Base-by-base conservation (phyloP, 1,139 yeast species). In the Suhomyces terraborum region DNA sequence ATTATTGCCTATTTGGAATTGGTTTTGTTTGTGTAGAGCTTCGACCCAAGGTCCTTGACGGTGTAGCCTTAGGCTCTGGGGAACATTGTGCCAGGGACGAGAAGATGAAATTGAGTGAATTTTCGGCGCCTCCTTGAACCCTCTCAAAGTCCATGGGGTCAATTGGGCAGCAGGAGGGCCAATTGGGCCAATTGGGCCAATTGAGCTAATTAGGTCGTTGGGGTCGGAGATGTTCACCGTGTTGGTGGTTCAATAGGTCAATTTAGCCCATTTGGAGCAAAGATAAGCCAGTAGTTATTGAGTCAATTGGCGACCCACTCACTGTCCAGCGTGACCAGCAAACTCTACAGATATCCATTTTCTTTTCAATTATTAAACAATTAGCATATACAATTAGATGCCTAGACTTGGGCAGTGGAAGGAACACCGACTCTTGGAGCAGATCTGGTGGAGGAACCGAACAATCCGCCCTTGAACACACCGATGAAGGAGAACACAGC, bases 341-440 rank as follows among this genome's bases (percentile, higher is more conserved):
- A 10, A 6, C 2, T 3, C 21, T 29, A 29, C 32, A 19, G 10
- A 2, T 6, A 4, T 14, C 16, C 14, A 19, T 18, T n/a, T 29
- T 19, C 12, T 20, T 30, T 30, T 30, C 24, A 20, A 19, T 30
- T 19, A 28, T 30, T 30, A 30, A 30, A 30, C 32, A 30, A 30
- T 30, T 30, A 30, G 32, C 32, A 30, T 30, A 30, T 30, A 30
- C 32, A 30, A 18, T 30, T 18, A 19, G 13, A 16, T 14, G 32
- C 32, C 32, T 75, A 83, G 61, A 85, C 95, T 74, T 85, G 93
- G 47, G 95, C 79, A 78, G 85, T 82, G 59, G 94, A 80, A 69
- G 96, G 95, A 45, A 86, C 86, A 61, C 95, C 95, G 46, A 87
- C 84, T 69, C 85, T 82, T 53, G 84, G 77, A 47, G 78, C 67